Conservation (phyloP, 495 filamentous ascomycete genomes). For the Hypoxylon intermedium region DNA sequence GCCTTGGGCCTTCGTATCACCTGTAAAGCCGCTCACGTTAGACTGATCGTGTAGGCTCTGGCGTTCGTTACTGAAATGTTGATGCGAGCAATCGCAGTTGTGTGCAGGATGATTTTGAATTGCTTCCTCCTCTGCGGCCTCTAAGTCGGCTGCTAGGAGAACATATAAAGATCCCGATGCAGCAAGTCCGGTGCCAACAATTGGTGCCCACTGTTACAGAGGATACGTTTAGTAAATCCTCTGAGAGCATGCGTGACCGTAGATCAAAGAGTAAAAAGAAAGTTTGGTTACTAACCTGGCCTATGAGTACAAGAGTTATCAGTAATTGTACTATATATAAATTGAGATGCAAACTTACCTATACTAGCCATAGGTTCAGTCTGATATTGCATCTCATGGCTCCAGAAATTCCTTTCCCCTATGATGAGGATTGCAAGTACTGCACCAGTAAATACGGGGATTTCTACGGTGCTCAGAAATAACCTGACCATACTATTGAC, state of each 20-base stretch:
- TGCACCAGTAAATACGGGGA: slow-evolving; percentile 61
- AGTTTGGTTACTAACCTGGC: too few species aligned
- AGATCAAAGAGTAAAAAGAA: too few species aligned
- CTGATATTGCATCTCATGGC: slow-evolving; percentile 55
- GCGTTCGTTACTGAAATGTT: slow-evolving; percentile 22
- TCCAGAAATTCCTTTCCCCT: slow-evolving; percentile 67
- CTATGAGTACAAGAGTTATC: slow-evolving; percentile 7
- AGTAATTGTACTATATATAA: slow-evolving; percentile 17
- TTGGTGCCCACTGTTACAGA: slow-evolving; percentile 63
- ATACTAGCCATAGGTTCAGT: slow-evolving; percentile 63
- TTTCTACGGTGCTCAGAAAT: slow-evolving; percentile 57
- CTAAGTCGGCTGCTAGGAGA: slow-evolving; percentile 45
- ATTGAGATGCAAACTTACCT: slow-evolving; percentile 47
- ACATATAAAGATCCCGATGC: slow-evolving; percentile 62
- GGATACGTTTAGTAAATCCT: slow-evolving; percentile 11
- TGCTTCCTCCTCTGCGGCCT: slow-evolving; percentile 31
- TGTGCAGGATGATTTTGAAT: slow-evolving; percentile 8
- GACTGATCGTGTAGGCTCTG: background rate
- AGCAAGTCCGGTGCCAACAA: slow-evolving; percentile 62
- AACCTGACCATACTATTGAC: slow-evolving; percentile 54
- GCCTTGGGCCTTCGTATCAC: background rate
- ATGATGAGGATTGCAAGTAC: slow-evolving; percentile 62
- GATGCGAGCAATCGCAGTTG: slow-evolving; percentile 40
- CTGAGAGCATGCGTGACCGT: background rate
- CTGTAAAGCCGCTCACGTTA: background rate